A percentile compares a stretch with the other conserved stretches of the same genome.
Conservation (phyloP, 768 basidiomycete species). For the Tylopilus subfusipes region DNA sequence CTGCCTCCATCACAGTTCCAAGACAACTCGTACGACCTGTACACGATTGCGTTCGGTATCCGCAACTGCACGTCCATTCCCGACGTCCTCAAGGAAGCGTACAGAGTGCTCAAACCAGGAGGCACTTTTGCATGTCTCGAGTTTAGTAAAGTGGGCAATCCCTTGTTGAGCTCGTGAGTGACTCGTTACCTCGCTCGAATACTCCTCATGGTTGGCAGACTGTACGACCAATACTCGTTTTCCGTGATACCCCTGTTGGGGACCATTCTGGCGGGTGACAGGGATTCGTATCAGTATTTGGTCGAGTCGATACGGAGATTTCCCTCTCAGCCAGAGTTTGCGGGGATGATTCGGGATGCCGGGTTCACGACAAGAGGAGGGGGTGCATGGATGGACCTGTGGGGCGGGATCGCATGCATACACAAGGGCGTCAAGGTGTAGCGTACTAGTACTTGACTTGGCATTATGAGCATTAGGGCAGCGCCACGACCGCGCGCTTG, state of each 20-base stretch:
- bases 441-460: no score
- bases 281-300: constrained; percentile 94
- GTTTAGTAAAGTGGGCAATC: constrained; percentile 90
- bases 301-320: constrained; percentile 96
- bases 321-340: constrained; percentile 84
- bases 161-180: constrained; percentile 79
- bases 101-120: constrained; percentile 94
- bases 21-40: constrained; percentile 86
- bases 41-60: constrained; percentile 98
- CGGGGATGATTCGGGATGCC: constrained; percentile 81
- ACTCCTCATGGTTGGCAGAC: constrained; percentile 40
- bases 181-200: background rate
- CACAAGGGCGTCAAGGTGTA: constrained; percentile 73
- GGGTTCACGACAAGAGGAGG: constrained; percentile 75
- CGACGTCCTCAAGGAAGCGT: constrained; percentile 81
- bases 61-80: constrained; percentile 94
- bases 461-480: background rate
- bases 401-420: constrained; percentile 85
- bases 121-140: constrained; percentile 95
- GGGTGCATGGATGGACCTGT: constrained; percentile 81
- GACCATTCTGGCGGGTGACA: constrained; percentile 94
- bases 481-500: constrained; percentile 31
- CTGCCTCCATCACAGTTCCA: constrained; percentile 65
- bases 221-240: constrained; percentile 96
- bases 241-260: constrained; percentile 91